Evolutionary conservation across 306 rosid genomes (phyloP).

Genomic region (Begonia masoniana): DNA sequence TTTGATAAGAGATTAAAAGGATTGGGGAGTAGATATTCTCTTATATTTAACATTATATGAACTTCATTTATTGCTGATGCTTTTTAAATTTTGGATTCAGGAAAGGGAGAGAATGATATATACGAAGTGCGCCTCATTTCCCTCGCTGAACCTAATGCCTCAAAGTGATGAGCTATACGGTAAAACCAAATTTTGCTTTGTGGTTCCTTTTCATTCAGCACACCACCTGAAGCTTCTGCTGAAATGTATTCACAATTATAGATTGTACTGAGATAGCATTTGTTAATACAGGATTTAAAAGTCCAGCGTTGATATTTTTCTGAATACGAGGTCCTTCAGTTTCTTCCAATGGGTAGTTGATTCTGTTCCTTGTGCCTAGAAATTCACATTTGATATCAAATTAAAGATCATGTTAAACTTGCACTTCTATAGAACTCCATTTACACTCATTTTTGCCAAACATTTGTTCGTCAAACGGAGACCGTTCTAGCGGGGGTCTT

Average conservation of each 20-base stretch:
- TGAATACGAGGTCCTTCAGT: too few relatives aligned
- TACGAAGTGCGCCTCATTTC: slow-evolving; percentile 81
- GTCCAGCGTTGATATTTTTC: too few relatives aligned
- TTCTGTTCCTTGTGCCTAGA: too few relatives aligned
- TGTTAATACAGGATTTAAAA: too few relatives aligned
- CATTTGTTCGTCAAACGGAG: too few relatives aligned
- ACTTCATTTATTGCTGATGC: neutral
- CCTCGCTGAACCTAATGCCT: slow-evolving; percentile 24
- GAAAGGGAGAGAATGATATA: slow-evolving; percentile 44
- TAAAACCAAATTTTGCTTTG: slow-evolving; percentile 16
- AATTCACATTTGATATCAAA: too few relatives aligned
- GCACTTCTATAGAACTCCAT: too few relatives aligned
- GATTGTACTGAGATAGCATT: too few relatives aligned
- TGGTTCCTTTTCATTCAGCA: slow-evolving; percentile 18
- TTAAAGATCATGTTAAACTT: too few relatives aligned
- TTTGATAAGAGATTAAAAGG: neutral
- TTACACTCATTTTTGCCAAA: too few relatives aligned
- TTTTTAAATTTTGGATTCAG: slow-evolving; percentile 33
- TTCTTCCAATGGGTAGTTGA: too few relatives aligned
- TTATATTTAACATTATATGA: neutral
- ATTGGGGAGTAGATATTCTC: neutral
- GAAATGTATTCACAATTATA: neutral
- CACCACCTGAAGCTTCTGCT: slow-evolving; percentile 25
- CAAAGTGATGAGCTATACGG: slow-evolving; percentile 22
- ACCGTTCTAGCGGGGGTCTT: too few relatives aligned